phyloP scores from a whole-genome alignment of 768 basidiomycete species.

The Xanthoconium purpureum region DNA sequence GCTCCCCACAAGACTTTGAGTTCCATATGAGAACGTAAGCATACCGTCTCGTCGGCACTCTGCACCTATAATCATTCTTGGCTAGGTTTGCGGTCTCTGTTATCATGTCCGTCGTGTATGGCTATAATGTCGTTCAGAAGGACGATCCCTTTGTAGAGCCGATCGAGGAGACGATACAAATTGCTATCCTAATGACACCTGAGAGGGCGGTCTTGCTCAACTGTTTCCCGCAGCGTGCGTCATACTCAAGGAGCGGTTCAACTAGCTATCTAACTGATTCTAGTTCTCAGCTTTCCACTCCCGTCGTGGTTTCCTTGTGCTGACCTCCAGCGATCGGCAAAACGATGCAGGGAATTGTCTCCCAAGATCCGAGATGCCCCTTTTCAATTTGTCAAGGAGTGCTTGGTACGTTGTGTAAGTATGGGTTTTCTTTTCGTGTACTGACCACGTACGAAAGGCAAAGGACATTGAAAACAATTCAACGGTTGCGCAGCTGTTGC shows the following conservation, averaged over 20 bases:
- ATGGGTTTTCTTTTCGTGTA: not conserved
- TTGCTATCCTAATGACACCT: slow-evolving; percentile 13
- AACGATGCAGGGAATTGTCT: slow-evolving; percentile 9
- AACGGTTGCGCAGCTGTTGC: slow-evolving; percentile 21
- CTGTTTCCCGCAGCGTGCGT: slow-evolving; percentile 22
- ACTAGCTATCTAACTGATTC: not conserved
- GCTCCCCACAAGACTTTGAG: slow-evolving; percentile 15
- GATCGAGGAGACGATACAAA: slow-evolving; percentile 10
- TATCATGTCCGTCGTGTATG: slow-evolving; percentile 21
- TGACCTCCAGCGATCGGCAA: slow-evolving; percentile 7
- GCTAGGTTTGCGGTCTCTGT: slow-evolving; percentile 19
- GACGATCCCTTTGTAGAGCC: slow-evolving; percentile 20
- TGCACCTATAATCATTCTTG: not conserved
- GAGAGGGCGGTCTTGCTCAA: slow-evolving; percentile 19
- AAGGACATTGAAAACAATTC: slow-evolving; percentile 21
- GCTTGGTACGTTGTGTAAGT: slow-evolving; percentile 8
- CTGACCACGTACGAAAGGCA: slow-evolving; percentile 9
- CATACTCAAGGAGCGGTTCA: not conserved
- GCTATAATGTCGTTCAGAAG: slow-evolving; percentile 14
- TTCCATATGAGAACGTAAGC: slow-evolving; percentile 18
- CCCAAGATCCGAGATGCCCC: slow-evolving; percentile 16
- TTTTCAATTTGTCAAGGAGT: slow-evolving; percentile 24
- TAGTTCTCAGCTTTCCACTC: slow-evolving; percentile 14
- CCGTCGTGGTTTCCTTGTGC: slow-evolving; percentile 21
- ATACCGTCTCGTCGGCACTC: not conserved